Base-by-base conservation (phyloP, 2,329 filamentous ascomycete genomes). In the Dendryphion nanum region DNA sequence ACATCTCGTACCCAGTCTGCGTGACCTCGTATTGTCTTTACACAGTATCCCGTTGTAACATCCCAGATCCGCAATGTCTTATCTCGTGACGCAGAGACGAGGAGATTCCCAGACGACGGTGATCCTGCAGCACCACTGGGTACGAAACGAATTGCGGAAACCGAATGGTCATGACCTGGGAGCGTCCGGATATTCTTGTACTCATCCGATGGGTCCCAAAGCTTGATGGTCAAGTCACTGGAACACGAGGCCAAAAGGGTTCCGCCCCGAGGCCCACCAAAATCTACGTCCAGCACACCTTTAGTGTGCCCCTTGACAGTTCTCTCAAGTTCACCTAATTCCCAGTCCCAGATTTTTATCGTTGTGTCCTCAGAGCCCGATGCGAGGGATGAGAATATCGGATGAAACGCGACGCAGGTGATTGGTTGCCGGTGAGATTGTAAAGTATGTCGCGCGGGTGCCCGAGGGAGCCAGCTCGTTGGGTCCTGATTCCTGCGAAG, bases 291-390 rank as follows among this genome's bases (percentile, higher is more conserved):
- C 18, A 93, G 70, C 1, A 96, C 89, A 3, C 88, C 81, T 59
- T 86, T 89, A 4, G 89, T 96, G 59, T 96, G 91, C 1, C 89
- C 89, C 62, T 96, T 96, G 40, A 96, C 78, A 0, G 90, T 96
- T 45, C 85, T 75, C 64, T 96, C 90, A 4, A 95, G 74, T 66
- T 96, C 90, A 33, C 91, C 91, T 17, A 94, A 70, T 58, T 96
- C 90, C 86, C 89, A 96, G 59, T 96, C 90, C 90, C 90, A 96
- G 38, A 96, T 90, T 59, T 96, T 96, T 64, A 97, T 95, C 6
- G 86, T 95, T 38, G 81, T 86, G 65, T 96, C 91, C 63, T 95
- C 90, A 6, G 89, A 94, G 13, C 87, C 90, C 0, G 89, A 93
- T 7, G 90, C 91, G 16, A 96, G 74, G 4, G 87, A 91, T 7